Conservation (phyloP, 169 alveolate species). For the Plasmodium inui region DNA sequence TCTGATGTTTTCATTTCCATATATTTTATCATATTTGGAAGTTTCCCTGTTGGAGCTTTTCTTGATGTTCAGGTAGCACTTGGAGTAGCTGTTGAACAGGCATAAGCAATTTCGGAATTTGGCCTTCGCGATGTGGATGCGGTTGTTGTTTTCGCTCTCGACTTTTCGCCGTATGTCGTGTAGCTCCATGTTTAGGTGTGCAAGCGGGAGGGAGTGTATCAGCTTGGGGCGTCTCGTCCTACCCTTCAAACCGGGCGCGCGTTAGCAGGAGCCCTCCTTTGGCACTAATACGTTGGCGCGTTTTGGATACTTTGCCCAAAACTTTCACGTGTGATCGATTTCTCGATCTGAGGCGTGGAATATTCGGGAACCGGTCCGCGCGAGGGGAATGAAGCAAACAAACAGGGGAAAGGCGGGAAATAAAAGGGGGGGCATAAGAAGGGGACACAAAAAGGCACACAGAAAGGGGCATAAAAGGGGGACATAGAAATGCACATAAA, state of each 20-base stretch:
- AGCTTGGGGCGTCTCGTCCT: not conserved
- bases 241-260: not conserved
- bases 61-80: conserved; percentile 51
- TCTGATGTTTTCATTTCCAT: conserved; percentile 67
- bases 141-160: conserved; percentile 55
- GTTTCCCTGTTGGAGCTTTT: conserved; percentile 21
- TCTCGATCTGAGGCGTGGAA: not conserved
- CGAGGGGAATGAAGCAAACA: not conserved
- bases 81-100: conserved; percentile 55
- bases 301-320: not conserved
- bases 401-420: not conserved
- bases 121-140: conserved; percentile 33
- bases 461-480: not conserved
- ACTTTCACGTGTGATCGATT: not conserved
- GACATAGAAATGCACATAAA: not conserved
- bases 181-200: conserved; percentile 20
- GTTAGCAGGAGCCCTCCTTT: not conserved
- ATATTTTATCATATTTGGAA: conserved; percentile 63
- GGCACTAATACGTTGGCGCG: not conserved
- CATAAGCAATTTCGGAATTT: conserved; percentile 57
- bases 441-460: not conserved
- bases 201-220: not conserved
- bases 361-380: not conserved
- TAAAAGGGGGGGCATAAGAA: not conserved
- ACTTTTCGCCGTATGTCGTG: conserved; percentile 15